Conservation (phyloP, 2,329 filamentous ascomycete genomes). For the Fonsecaea nubica region DNA sequence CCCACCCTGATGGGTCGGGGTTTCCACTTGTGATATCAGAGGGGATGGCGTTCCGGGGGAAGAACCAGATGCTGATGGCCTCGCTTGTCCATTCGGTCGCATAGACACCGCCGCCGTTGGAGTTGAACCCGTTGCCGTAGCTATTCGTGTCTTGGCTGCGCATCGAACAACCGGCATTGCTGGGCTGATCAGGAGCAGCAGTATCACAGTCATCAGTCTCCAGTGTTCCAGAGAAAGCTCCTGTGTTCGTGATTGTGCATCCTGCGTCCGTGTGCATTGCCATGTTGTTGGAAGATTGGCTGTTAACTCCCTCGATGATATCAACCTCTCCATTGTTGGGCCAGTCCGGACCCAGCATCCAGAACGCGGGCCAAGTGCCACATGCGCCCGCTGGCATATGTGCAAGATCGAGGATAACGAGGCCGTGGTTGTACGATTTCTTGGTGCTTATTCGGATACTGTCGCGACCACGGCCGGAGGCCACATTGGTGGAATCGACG, state of each 20-base stretch:
- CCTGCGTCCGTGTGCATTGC: conserved; percentile 70
- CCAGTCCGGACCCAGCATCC: conserved; percentile 65
- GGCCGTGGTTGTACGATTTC: conserved; percentile 67
- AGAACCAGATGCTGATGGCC: conserved; percentile 82
- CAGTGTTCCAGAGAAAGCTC: conserved; percentile 55
- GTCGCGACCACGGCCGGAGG: conserved; percentile 65
- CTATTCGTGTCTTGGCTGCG: conserved; percentile 59
- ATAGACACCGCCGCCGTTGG: conserved; percentile 71
- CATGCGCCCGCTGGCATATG: conserved; percentile 78
- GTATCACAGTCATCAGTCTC: conserved; percentile 66
- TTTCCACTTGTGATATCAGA: conserved; percentile 64
- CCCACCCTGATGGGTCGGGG: conserved; percentile 73
- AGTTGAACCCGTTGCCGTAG: conserved; percentile 75
- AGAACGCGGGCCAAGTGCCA: conserved; percentile 75
- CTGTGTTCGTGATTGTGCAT: conserved; percentile 62
- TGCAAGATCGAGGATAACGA: conserved; percentile 73
- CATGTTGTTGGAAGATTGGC: conserved; percentile 64
- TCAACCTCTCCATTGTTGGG: conserved; percentile 71
- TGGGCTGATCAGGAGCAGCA: conserved; percentile 50
- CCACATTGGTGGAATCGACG: conserved; percentile 67
- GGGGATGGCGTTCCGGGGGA: conserved; percentile 70
- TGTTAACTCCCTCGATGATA: conserved; percentile 75
- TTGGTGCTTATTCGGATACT: conserved; percentile 75
- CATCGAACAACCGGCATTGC: conserved; percentile 67
- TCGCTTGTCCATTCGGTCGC: conserved; percentile 77